A percentile compares a stretch with the other conserved stretches of the same genome.
Conservation (phyloP, 2,329 filamentous ascomycete species). For the Botrytis cinerea region DNA sequence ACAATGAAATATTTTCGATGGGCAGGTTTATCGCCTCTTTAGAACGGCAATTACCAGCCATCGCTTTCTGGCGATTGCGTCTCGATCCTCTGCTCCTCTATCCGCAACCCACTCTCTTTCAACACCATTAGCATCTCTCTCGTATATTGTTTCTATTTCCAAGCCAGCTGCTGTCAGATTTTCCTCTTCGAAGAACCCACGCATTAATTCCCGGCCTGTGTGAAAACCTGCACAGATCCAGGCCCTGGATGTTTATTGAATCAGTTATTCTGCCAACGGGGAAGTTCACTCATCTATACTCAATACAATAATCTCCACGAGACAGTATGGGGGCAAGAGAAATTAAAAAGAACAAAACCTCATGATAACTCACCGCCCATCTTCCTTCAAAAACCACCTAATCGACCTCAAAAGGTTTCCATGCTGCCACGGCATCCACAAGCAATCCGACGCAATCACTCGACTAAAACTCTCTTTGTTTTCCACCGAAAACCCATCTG, state of each 20-base stretch:
- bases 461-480: conserved; percentile 55
- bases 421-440: conserved; percentile 76
- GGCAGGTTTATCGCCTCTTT: conserved; percentile 34
- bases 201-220: conserved; percentile 66
- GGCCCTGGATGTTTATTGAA: conserved; percentile 41
- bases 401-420: conserved; percentile 64
- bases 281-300: not conserved
- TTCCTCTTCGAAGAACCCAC: conserved; percentile 60
- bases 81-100: conserved; percentile 61
- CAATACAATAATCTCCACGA: not conserved
- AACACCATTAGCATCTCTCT: conserved; percentile 65
- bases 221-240: conserved; percentile 73
- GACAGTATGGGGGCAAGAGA: not conserved
- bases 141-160: conserved; percentile 65
- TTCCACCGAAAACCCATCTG: conserved; percentile 30
- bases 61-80: conserved; percentile 63
- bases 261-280: conserved; percentile 9
- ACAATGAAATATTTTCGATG: not conserved
- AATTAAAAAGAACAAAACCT: not conserved
- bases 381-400: conserved; percentile 57
- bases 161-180: conserved; percentile 54
- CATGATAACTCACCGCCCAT: conserved; percentile 43
- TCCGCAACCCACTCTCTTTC: conserved; percentile 63
- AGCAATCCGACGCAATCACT: conserved; percentile 70
- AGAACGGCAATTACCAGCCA: conserved; percentile 67